A percentile compares a stretch with the other conserved stretches of the same genome.
Conservation (phyloP, 2,329 filamentous ascomycete genomes). For the Pseudogymnoascus sp. region DNA sequence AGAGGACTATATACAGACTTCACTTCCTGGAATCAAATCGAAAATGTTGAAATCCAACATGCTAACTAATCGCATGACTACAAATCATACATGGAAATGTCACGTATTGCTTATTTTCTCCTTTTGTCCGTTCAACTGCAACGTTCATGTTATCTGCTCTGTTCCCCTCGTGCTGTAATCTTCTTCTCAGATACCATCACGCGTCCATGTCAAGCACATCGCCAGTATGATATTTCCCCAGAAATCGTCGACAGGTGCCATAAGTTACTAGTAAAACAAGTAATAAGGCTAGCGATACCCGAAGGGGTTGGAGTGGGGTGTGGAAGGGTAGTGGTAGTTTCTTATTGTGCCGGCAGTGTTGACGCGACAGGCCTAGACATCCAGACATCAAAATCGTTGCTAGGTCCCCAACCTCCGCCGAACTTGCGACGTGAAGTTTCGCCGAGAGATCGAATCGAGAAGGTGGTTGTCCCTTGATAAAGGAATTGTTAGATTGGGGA, state of each 20-base stretch:
- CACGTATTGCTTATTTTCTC: background rate
- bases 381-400: background rate
- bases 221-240: background rate
- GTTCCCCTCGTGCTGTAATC: background rate
- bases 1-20: background rate
- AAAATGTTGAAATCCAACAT: background rate
- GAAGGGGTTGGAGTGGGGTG: conserved; percentile 1
- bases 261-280: background rate
- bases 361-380: background rate
- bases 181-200: background rate
- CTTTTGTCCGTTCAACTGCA: conserved; percentile 4
- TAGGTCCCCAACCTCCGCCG: background rate
- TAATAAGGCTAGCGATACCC: background rate
- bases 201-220: conserved; percentile 1
- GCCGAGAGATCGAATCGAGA: background rate
- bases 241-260: background rate
- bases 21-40: background rate
- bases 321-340: background rate
- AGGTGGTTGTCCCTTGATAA: conserved; percentile 4
- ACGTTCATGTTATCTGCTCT: background rate
- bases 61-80: background rate
- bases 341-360: background rate
- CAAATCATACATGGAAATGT: background rate
- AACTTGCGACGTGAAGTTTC: background rate
- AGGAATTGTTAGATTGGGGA: background rate